Evolutionary conservation across 148 eudicot species (phyloP), one percentile per base, ranked within the genome.

Genomic region (Heliosperma pusillum): DNA sequence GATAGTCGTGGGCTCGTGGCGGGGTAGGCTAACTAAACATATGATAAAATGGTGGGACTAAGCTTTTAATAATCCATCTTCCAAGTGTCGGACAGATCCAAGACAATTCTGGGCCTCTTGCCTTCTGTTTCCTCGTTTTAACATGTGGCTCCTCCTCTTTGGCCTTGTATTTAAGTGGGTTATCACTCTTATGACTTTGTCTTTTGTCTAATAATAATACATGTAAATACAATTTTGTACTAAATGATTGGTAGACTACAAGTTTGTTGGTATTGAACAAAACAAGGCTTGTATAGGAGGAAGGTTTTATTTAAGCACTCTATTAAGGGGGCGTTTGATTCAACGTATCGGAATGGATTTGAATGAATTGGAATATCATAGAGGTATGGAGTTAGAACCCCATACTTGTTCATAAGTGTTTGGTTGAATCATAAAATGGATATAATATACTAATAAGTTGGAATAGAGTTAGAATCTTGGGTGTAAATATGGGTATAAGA

Each of bases 31-130:
- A 33, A 33, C 3, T 5, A 33, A 33, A 33, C 40, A 33, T 33
- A 33, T 33, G 40, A 33, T 33, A 33, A 33, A 10, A 36, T 10
- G 60, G 74, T 17, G 78, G 77, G 74, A 30, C 52, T 24, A 5
- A 21, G 8, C 27, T 59, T 52, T 60, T 29, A 69, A 68, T 53
- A 10, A 1, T n/a, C 52, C 64, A 40, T 61, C 75, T 24, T 63
- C 40, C 30, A 56, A 76, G 77, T 72, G 83, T 64, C 77, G 67
- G 73, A 57, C 26, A 72, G 78, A 5, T 75, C 76, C 70, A 81
- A 81, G 77, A 77, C 80, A 81, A 66, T 16, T 19, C 77, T 77
- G 83, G 77, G 71, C 80, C 80, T 72, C 2, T 58, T 76, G 73
- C 75, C 69, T 55, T 65, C 45, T 55, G 66, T 30, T 66, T 60